Base-by-base conservation (phyloP, 2,329 filamentous ascomycete species). In the Botrytis hyacinthi region DNA sequence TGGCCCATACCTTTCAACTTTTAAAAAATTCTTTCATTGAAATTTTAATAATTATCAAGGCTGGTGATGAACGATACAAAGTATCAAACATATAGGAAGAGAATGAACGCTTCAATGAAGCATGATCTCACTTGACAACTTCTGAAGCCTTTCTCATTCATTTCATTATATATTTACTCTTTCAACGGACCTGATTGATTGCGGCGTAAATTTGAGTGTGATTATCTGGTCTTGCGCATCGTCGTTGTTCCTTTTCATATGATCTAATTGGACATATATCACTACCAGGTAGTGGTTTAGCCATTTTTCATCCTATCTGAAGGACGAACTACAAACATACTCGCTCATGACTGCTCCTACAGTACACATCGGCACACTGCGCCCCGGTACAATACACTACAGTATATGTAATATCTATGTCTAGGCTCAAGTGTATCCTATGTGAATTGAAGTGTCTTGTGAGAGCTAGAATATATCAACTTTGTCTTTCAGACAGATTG, bases 21-120 rank as follows among this genome's bases (percentile, higher is more conserved):
- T 40, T 63, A 44, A 59, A 42, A 54, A 40, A 51, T 76, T 73
- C 67, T 72, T 62, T 62, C 77, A 62, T 44, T 8, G 32, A 62
- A 61, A 78, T 77, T 32, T 77, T 76, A 40, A 29, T 73, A 74
- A 77, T 54, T 69, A 80, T 70, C 82, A 82, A 81, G 84, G 88
- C 87, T 89, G 73, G 81, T 90, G 88, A 90, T 90, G 88, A 90
- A 88, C 77, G 79, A 80, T 86, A 83, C 81, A 81, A 80, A 77
- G 84, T 84, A 83, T 84, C 85, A 83, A 80, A 82, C 82, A 88
- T 86, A 90, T 90, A 90, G 88, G 88, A 90, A 90, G 88, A 90
- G 88, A 87, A 85, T 90, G 87, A 90, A 87, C 84, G 85, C 84
- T 86, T 82, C 78, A 77, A 82, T 69, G 73, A 78, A 79, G 78